These are phyloP conservation scores for Pseudopithomyces maydicus DNA, from an alignment of 2,329 filamentous ascomycete species.

Conservation along the genomic window DNA sequence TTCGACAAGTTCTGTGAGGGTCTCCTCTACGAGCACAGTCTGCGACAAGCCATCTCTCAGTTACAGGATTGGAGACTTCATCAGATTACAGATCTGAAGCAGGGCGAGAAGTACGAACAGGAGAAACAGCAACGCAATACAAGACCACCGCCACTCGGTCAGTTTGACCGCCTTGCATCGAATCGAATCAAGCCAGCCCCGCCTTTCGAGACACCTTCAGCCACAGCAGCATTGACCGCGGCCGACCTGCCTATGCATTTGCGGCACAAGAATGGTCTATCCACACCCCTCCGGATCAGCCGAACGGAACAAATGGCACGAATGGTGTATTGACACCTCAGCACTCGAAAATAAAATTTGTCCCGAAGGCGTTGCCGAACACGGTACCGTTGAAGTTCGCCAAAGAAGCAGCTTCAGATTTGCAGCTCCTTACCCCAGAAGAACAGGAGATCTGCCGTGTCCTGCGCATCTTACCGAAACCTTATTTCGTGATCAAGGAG, in stretches of 20 bases:
- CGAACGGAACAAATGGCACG: slow-evolving; percentile 50
- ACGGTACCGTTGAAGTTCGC: slow-evolving; percentile 70
- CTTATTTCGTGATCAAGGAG: slow-evolving; percentile 94
- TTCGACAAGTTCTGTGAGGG: slow-evolving; percentile 86
- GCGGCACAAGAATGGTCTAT: slow-evolving; percentile 49
- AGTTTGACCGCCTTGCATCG: slow-evolving; percentile 82
- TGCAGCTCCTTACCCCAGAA: slow-evolving; percentile 83
- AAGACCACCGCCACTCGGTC: slow-evolving; percentile 69
- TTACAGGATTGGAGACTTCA: slow-evolving; percentile 91
- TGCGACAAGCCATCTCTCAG: slow-evolving; percentile 86
- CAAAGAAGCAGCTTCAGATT: slow-evolving; percentile 77
- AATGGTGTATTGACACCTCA: slow-evolving; percentile 47
- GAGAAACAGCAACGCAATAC: slow-evolving; percentile 82
- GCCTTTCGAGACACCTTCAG: slow-evolving; percentile 71
- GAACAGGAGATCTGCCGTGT: slow-evolving; percentile 86
- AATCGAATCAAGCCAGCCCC: slow-evolving; percentile 68
- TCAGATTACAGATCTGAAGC: slow-evolving; percentile 81
- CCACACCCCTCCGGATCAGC: slow-evolving; percentile 44
- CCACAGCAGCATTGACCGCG: slow-evolving; percentile 76
- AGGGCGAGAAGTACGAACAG: slow-evolving; percentile 88
- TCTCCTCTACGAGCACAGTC: slow-evolving; percentile 86
- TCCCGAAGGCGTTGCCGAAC: slow-evolving; percentile 63
- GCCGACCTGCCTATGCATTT: slow-evolving; percentile 73
- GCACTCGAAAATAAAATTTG: slow-evolving; percentile 53
- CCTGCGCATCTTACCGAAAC: slow-evolving; percentile 86